Evolutionary conservation across 805 yeast species (phyloP), one percentile per base, ranked within the genome.

Genomic region (Lipomyces sp.): DNA sequence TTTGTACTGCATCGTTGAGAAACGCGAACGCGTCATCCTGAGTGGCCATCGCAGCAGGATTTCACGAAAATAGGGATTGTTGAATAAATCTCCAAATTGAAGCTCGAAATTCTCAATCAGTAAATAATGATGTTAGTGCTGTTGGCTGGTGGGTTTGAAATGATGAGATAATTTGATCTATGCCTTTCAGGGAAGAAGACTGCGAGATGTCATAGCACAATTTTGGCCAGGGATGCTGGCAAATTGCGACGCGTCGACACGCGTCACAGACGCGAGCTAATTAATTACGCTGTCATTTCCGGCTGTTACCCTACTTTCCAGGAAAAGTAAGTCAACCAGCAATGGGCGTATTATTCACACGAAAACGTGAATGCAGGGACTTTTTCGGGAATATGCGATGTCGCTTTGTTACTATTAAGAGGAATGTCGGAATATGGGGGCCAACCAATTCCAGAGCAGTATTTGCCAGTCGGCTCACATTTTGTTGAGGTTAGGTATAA

Each of bases 1-100:
- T 57, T 15, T 51, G 60, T 10, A 60, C 45, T 8, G 71, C 71
- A 42, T 62, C 69, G 13, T 42, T 29, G 33, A 34, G 57, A n/a
- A 33, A 15, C 11, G 39, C 57, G 53, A 57, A 30, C 7, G 24
- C 48, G 7, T n/a, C 10, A 2, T 42, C 48, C 48, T 4, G 48
- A 42, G 48, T 42, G n/a, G 18, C 48, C 48, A 42, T 42, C 3
- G 3, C n/a, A 13, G n/a, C 48, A 42, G 3, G n/a, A 42, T 42
- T 15, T 42, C 18, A 42, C 13, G 39, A 37, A 37, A 42, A 18
- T 42, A 10, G 24, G 24, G 3, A 42, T 24, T 42, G 48, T 15
- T 42, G 48, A 42, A 42, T 18, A 15, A 42, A 15, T 42, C 15
- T 15, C 24, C 15, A 42, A 42, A 42, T 42, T 24, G 18, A 7